These are phyloP conservation scores for Linderniella brevidens DNA, from an alignment of 257 asterid species.

Conservation along the genomic window DNA sequence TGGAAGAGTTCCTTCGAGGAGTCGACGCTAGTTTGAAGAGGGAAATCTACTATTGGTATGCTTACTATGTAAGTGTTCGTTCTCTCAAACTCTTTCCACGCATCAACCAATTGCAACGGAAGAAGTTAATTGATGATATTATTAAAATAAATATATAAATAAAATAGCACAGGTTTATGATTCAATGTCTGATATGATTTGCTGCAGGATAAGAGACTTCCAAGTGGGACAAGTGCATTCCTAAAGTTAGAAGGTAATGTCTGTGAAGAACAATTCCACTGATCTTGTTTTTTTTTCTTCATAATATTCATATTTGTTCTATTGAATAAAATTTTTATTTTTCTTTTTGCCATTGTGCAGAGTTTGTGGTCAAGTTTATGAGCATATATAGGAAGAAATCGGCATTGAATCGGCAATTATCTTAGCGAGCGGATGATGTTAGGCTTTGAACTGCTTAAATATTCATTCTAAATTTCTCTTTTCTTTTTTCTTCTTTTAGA, in stretches of 20 bases:
- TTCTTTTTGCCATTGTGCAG: slow-evolving; percentile 22
- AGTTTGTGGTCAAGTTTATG: slow-evolving; percentile 70
- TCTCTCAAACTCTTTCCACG: background rate
- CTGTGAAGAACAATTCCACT: background rate
- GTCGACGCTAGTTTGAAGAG: slow-evolving; percentile 34
- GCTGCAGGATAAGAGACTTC: slow-evolving; percentile 75
- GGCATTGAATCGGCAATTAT: slow-evolving; percentile 16
- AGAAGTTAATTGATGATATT: background rate
- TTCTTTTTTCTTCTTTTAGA: too few species aligned
- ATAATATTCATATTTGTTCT: background rate
- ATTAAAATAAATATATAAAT: background rate
- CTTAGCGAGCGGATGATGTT: slow-evolving; percentile 3
- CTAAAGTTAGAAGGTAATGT: slow-evolving; percentile 45
- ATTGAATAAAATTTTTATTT: background rate
- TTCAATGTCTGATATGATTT: slow-evolving; percentile 2
- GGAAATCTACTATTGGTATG: slow-evolving; percentile 75
- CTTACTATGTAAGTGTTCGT: slow-evolving; percentile 84
- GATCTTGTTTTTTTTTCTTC: background rate
- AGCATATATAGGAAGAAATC: slow-evolving; percentile 51
- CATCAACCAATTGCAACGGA: background rate
- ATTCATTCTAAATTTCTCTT: too few species aligned
- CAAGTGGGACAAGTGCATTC: slow-evolving; percentile 50
- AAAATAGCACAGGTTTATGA: slow-evolving; percentile 1
- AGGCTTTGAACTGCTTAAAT: too few species aligned
- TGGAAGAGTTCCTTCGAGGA: slow-evolving; percentile 41